Base-by-base conservation (phyloP, 1,284 basidiomycete genomes). In the Blastosporella zonata region DNA sequence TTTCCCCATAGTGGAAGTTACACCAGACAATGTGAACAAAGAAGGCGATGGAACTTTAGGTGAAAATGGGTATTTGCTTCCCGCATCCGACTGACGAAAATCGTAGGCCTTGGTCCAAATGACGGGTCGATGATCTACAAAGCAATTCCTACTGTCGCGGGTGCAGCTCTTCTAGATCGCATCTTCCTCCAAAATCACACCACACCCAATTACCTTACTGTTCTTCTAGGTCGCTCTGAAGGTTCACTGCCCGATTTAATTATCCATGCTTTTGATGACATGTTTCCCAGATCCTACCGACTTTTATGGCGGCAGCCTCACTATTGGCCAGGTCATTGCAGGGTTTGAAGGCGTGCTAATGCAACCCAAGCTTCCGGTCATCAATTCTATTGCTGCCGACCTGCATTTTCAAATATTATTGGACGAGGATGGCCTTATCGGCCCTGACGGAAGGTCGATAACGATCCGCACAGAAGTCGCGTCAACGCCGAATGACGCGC, bases 121-220 rank as follows among this genome's bases (percentile, higher is more conserved):
- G 61, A 62, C 13, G 70, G 68, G 3, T 80, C 77, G 12, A 69
- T 68, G 49, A 63, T 75, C 49, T 67, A 64, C 36, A 35, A 58
- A 23, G 46, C 54, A 13, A 53, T 72, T 20, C 46, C 59, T 2
- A 54, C 40, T 17, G 49, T 58, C n/a, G 49, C 57, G 10, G 71
- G 67, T 10, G 74, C 78, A 54, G 69, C 82, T 1, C 71, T 80
- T 10, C 67, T 85, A 17, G 79, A 87, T 64, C 74, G 75, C 15
- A 82, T 87, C 52, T 87, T 87, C 62, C 63, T 68, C 13, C 75
- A 79, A 52, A 74, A 86, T 58, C 66, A 65, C 5, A 69, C 75
- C 17, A 71, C 79, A 4, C 74, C 81, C 0, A 82, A 84, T 60
- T 76, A 63, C 55, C 65, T 88, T 40, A 75, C 81, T 0, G 66